Conservation (phyloP, 805 yeast species). For the Lipomyces starkeyi region DNA sequence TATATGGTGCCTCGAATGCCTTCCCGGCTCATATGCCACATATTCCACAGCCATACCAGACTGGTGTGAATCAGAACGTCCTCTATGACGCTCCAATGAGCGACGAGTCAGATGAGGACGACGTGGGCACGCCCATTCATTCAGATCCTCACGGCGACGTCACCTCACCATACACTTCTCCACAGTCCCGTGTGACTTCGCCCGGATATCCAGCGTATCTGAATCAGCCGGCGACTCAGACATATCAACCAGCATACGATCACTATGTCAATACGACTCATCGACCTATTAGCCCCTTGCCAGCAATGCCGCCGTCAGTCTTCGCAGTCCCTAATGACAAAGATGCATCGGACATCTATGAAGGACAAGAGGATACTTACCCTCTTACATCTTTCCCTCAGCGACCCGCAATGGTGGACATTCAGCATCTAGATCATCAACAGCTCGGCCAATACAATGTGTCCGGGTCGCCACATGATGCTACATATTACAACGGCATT, state of each 20-base stretch:
- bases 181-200: background rate
- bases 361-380: constrained; percentile 20
- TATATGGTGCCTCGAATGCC: background rate
- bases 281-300: constrained; percentile 17
- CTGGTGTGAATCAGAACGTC: background rate
- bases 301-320: constrained; percentile 17
- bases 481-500: constrained; percentile 6
- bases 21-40: constrained; percentile 9
- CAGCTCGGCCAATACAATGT: background rate
- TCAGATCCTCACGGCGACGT: background rate
- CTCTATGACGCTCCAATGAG: constrained; percentile 1
- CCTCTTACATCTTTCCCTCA: constrained; percentile 19
- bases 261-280: constrained; percentile 6
- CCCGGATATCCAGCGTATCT: background rate
- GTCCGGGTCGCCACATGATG: background rate
- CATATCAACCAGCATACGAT: constrained; percentile 7
- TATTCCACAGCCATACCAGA: constrained; percentile 12
- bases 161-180: background rate
- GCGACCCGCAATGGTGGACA: constrained; percentile 7
- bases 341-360: constrained; percentile 17
- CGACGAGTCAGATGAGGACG: constrained; percentile 3
- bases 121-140: background rate
- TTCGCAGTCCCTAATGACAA: constrained; percentile 7
- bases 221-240: background rate
- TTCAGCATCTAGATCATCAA: background rate